Evolutionary conservation across 805 yeast genomes (phyloP).

Genomic region (Wickerhamomyces chaumierensis): DNA sequence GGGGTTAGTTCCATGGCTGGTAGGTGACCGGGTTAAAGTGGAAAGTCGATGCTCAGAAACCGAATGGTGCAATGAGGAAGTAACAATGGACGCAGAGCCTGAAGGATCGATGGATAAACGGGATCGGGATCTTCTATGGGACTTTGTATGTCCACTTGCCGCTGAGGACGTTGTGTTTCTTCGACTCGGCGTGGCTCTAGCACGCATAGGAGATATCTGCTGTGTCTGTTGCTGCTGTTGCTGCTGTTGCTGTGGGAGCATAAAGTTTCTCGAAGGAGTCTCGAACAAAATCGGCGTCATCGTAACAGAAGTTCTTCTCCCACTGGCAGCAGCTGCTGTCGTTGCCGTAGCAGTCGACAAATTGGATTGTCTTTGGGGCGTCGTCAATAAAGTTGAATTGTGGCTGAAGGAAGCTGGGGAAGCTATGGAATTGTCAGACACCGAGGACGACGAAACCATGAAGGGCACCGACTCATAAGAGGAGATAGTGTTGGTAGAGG

Average conservation of each 20-base stretch:
- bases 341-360: no score
- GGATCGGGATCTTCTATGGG: slow-evolving; percentile 30
- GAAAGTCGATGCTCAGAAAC: slow-evolving; percentile 4
- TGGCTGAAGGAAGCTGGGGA: slow-evolving; percentile 13
- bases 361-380: slow-evolving; percentile 16
- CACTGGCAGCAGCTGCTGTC: neutral
- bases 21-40: slow-evolving; percentile 20
- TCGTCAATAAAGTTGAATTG: slow-evolving; percentile 26
- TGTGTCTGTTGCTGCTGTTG: no score
- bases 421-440: slow-evolving; percentile 15
- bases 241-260: no score
- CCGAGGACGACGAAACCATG: slow-evolving; percentile 12
- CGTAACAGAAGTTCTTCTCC: slow-evolving; percentile 10
- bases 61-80: slow-evolving; percentile 12
- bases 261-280: neutral
- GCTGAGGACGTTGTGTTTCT: slow-evolving; percentile 3
- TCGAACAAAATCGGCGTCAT: slow-evolving; percentile 25
- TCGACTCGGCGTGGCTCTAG: slow-evolving; percentile 1
- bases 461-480: slow-evolving; percentile 22
- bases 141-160: slow-evolving; percentile 6
- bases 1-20: slow-evolving; percentile 27
- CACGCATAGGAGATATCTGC: neutral
- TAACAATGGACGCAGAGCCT: slow-evolving; percentile 17
- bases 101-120: slow-evolving; percentile 26
- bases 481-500: slow-evolving; percentile 22